Percentiles rank a stretch among this genome's conserved stretches.
Evolutionary conservation across 495 filamentous ascomycete genomes (phyloP).

Genomic region (Pyrenopolyporus hunteri): DNA sequence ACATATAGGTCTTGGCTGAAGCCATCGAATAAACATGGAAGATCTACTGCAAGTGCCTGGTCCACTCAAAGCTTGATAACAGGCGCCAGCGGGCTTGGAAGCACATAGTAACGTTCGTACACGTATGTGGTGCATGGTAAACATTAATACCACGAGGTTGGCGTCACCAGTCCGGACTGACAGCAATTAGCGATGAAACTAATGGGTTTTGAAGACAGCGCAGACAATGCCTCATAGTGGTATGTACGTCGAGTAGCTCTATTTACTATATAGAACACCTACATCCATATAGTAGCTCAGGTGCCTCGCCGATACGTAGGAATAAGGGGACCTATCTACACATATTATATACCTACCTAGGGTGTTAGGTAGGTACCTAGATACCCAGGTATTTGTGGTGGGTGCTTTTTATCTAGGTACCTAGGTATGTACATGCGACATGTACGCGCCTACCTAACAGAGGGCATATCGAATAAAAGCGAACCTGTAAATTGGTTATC

Average conservation of each 20-base stretch:
- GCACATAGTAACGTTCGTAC: slow-evolving; percentile 9
- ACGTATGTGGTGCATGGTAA: slow-evolving; percentile 3
- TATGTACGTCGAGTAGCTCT: background rate
- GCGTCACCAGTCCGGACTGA: background rate
- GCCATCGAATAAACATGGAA: slow-evolving; percentile 27
- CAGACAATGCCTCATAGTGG: slow-evolving; percentile 5
- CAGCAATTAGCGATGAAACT: slow-evolving; percentile 1
- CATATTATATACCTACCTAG: background rate
- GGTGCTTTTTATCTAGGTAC: background rate
- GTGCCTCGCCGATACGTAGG: no score
- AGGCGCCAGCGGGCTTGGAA: slow-evolving; percentile 7
- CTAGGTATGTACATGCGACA: background rate
- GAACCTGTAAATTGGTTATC: no score
- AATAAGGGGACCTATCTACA: no score
- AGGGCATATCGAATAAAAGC: no score
- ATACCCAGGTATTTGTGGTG: background rate
- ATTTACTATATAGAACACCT: no score
- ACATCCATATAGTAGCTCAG: no score
- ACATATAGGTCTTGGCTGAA: background rate
- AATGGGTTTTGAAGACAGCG: background rate
- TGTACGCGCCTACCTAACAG: no score
- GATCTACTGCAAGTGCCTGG: slow-evolving; percentile 30
- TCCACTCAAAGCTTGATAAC: slow-evolving; percentile 24
- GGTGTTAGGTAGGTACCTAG: background rate
- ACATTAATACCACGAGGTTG: slow-evolving; percentile 16